Evolutionary conservation across 2,329 filamentous ascomycete genomes (phyloP), one percentile per base, ranked within the genome.

Genomic region (Beauveria sp.): DNA sequence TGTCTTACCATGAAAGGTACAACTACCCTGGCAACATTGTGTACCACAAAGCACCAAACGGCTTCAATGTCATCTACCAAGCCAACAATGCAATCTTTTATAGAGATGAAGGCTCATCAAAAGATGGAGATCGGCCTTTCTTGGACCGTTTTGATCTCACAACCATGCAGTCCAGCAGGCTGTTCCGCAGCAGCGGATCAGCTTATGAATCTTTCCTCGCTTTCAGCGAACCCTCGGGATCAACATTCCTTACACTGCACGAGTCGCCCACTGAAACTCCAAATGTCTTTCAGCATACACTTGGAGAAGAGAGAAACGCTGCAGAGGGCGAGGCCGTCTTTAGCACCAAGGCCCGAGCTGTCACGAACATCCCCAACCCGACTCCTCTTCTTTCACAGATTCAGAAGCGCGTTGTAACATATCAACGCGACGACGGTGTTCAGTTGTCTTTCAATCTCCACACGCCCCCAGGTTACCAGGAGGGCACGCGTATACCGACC

Each of bases 341-440:
- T 30, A 47, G 5, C 40, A 46, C 58, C 24, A 16, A 22, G 16
- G 6, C 42, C 9, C 28, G 49, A 7, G 49, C 58, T 26, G 50
- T 60, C 12, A 60, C 58, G 2, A 24, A 54, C n/a, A 60, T 53
- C 1, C 49, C 40, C 16, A 16, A 7, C 22, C 71, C 43, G 70
- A 81, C 80, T 75, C 75, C 75, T 74, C 66, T 84, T 81, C 4
- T 81, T 80, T 20, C 79, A 77, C 0, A 78, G 72, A 64, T 81
- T 83, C 3, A 81, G 71, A 7, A 84, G 68, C 78, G 58, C 28
- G 40, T 60, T 20, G 50, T 60, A 7, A 60, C 49, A 9, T 60
- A 60, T 22, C 40, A 60, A 20, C 58, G 58, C n/a, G 50, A 60
- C 3, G 58, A 60, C 22, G 58, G 58, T 26, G 40, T 60, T 2